These are phyloP conservation scores for Nakaseomyces kungkrabaensis DNA, from an alignment of 1,139 yeast species.

Conservation along the genomic window DNA sequence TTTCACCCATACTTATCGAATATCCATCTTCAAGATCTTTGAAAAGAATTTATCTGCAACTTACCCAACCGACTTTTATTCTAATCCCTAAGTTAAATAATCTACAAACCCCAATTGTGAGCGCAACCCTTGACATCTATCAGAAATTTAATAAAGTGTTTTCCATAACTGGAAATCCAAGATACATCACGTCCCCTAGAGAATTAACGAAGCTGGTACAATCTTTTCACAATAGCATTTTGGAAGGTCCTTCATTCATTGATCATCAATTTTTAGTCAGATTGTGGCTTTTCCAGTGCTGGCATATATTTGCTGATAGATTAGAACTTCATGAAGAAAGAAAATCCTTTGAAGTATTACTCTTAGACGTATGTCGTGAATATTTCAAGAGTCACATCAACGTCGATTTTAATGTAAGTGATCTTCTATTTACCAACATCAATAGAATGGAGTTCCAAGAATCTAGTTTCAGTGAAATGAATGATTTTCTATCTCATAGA, in stretches of 20 bases:
- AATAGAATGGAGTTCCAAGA: slow-evolving; percentile 52
- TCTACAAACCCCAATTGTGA: slow-evolving; percentile 42
- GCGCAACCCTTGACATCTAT: slow-evolving; percentile 61
- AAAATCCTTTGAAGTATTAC: neutral
- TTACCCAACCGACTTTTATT: slow-evolving; percentile 49
- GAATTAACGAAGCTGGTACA: slow-evolving; percentile 84
- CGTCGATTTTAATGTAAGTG: slow-evolving; percentile 5
- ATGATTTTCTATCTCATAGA: slow-evolving; percentile 51
- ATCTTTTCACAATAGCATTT: slow-evolving; percentile 58
- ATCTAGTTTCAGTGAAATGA: slow-evolving; percentile 42
- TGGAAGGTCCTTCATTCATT: slow-evolving; percentile 25
- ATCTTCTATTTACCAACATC: slow-evolving; percentile 46
- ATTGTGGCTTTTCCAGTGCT: slow-evolving; percentile 76
- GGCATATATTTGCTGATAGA: slow-evolving; percentile 69
- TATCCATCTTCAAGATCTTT: slow-evolving; percentile 67
- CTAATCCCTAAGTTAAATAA: slow-evolving; percentile 55
- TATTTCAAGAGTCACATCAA: neutral
- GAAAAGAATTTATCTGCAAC: slow-evolving; percentile 54
- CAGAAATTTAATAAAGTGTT: slow-evolving; percentile 36
- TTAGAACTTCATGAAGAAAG: slow-evolving; percentile 28
- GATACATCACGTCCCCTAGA: slow-evolving; percentile 79
- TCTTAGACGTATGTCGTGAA: neutral
- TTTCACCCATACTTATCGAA: slow-evolving; percentile 62
- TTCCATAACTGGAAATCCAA: slow-evolving; percentile 33
- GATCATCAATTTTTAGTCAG: slow-evolving; percentile 34